These are phyloP conservation scores for Clavispora fructus DNA, from an alignment of 805 yeast species.

Conservation along the genomic window DNA sequence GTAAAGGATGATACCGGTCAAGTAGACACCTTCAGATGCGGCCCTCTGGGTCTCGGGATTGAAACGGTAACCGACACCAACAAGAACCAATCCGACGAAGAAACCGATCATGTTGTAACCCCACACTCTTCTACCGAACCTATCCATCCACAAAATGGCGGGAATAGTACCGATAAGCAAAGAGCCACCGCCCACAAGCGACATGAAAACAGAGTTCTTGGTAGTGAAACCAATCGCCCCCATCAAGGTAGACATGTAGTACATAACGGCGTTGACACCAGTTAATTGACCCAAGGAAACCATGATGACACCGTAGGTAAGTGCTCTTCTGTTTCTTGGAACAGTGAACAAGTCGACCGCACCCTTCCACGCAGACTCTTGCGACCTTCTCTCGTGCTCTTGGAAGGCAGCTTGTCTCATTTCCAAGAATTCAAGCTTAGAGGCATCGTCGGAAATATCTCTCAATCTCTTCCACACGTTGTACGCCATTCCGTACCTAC, in stretches of 20 bases:
- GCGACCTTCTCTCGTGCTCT: constrained; percentile 36
- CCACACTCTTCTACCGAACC: constrained; percentile 56
- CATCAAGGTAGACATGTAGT: constrained; percentile 59
- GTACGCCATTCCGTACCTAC: constrained; percentile 48
- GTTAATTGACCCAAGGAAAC: constrained; percentile 59
- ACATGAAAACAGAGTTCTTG: constrained; percentile 56
- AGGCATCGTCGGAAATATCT: constrained; percentile 36
- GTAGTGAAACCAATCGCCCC: constrained; percentile 47
- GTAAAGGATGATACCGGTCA: constrained; percentile 59
- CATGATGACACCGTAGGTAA: constrained; percentile 54
- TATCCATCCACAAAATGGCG: constrained; percentile 54
- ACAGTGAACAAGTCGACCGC: constrained; percentile 49
- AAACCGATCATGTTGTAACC: constrained; percentile 53
- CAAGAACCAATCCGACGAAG: constrained; percentile 54
- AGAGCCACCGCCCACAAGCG: constrained; percentile 65
- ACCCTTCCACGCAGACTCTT: constrained; percentile 32
- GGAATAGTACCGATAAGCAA: constrained; percentile 61
- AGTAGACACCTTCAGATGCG: constrained; percentile 54
- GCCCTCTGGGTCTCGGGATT: constrained; percentile 30
- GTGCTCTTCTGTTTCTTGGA: constrained; percentile 58
- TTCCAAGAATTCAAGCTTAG: constrained; percentile 52
- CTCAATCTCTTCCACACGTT: constrained; percentile 53
- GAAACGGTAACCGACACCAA: constrained; percentile 53
- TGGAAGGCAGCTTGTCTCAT: constrained; percentile 49
- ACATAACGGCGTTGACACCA: constrained; percentile 64